Conservation (phyloP, 2,329 filamentous ascomycete genomes). For the Balansia obtecta region DNA sequence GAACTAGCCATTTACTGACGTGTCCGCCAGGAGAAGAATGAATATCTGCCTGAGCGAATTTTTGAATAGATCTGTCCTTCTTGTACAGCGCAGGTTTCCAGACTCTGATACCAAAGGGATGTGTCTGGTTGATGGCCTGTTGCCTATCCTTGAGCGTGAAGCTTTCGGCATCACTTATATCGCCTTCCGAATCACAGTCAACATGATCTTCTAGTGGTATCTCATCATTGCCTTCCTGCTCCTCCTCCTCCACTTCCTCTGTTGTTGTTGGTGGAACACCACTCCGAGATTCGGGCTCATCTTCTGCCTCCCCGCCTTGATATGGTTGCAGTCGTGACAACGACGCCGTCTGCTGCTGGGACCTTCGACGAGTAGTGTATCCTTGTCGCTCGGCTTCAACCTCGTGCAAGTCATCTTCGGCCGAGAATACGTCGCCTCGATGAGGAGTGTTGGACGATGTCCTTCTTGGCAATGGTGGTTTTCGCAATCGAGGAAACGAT, state of each 20-base stretch:
- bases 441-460: constrained; percentile 68
- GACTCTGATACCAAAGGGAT: constrained; percentile 95
- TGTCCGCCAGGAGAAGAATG: constrained; percentile 85
- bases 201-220: constrained; percentile 32
- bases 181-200: constrained; percentile 54
- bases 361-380: constrained; percentile 21
- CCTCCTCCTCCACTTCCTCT: constrained; percentile 12
- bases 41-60: constrained; percentile 91
- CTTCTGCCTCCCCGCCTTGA: constrained; percentile 11
- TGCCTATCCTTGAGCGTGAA: constrained; percentile 96
- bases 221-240: constrained; percentile 24
- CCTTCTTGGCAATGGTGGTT: constrained; percentile 61
- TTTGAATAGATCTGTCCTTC: constrained; percentile 90
- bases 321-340: constrained; percentile 31
- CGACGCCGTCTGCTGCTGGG: constrained; percentile 16
- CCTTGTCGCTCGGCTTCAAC: constrained; percentile 50
- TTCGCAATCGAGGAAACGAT: constrained; percentile 43
- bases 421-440: constrained; percentile 77
- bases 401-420: constrained; percentile 76
- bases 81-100: constrained; percentile 99
- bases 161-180: constrained; percentile 85
- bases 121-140: constrained; percentile 95
- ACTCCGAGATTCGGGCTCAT: constrained; percentile 11
- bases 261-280: constrained; percentile 8
- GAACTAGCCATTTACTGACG: constrained; percentile 70